Conservation (phyloP, 495 filamentous ascomycete species). For the Durotheca rogersii region DNA sequence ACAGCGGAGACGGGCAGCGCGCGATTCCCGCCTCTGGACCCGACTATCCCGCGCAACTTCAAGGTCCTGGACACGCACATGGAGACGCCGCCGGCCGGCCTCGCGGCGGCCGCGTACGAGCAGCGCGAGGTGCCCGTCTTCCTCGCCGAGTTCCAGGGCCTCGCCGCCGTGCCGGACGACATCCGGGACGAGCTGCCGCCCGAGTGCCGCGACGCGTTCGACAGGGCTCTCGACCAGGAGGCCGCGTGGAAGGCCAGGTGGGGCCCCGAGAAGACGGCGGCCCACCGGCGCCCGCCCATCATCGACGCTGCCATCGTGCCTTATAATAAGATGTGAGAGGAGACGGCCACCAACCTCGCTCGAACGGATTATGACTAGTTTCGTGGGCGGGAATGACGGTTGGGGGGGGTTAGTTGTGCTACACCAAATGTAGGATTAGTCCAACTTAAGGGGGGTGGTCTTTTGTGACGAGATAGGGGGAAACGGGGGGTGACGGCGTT, state of each 20-base stretch:
- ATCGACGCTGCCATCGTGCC: constrained; percentile 60
- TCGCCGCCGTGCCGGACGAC: constrained; percentile 64
- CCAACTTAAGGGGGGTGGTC: no score
- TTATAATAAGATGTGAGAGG: constrained; percentile 40
- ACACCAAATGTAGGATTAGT: no score
- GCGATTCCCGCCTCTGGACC: constrained; percentile 64
- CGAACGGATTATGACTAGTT: no score
- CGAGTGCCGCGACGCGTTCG: constrained; percentile 69
- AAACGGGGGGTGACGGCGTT: no score
- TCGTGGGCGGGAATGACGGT: no score
- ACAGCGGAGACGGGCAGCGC: constrained; percentile 34
- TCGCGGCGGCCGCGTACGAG: constrained; percentile 49
- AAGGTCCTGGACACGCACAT: constrained; percentile 70
- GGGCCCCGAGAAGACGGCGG: constrained; percentile 60
- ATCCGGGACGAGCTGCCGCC: constrained; percentile 67
- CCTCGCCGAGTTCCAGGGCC: constrained; percentile 63
- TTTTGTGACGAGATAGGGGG: no score
- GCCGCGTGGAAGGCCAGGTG: constrained; percentile 70
- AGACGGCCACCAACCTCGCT: no score
- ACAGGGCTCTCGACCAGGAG: constrained; percentile 62
- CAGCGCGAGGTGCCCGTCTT: constrained; percentile 42
- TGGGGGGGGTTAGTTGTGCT: no score
- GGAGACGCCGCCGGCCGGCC: constrained; percentile 53
- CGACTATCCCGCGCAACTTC: constrained; percentile 69
- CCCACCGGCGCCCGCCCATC: constrained; percentile 44